These are phyloP conservation scores for Dalechampia spathulata DNA, from an alignment of 441 rosid species.

Conservation along the genomic window DNA sequence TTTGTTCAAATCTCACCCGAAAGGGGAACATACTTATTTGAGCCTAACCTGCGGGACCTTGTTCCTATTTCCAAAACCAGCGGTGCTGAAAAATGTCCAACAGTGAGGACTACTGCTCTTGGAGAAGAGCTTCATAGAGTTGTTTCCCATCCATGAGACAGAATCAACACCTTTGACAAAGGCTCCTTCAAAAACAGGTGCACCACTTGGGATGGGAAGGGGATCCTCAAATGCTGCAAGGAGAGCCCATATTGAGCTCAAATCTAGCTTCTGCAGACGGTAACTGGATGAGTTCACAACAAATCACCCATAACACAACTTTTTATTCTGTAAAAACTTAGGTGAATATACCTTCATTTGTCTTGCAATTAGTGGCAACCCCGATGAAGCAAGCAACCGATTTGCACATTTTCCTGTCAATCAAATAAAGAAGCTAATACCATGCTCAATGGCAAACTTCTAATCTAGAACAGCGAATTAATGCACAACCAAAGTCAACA, in stretches of 20 bases:
- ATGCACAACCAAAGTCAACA: background rate
- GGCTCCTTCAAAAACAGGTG: conserved; percentile 65
- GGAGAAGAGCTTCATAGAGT: conserved; percentile 58
- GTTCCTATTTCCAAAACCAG: conserved; percentile 69
- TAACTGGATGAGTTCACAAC: conserved; percentile 1
- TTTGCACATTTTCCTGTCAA: conserved; percentile 90
- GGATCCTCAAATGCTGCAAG: conserved; percentile 90
- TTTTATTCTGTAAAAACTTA: too few relatives aligned
- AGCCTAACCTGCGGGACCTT: conserved; percentile 83
- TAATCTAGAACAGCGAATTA: background rate
- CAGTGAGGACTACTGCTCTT: conserved; percentile 42
- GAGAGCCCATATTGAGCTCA: conserved; percentile 94
- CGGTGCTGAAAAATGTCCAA: conserved; percentile 88
- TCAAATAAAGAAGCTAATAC: conserved; percentile 13
- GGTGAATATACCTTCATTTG: conserved; percentile 75
- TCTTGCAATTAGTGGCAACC: conserved; percentile 76
- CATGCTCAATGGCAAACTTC: background rate
- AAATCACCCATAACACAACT: background rate
- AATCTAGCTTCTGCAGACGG: conserved; percentile 52
- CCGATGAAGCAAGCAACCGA: conserved; percentile 82
- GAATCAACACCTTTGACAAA: conserved; percentile 81
- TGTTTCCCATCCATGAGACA: conserved; percentile 91
- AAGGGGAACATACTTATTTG: background rate
- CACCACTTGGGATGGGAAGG: conserved; percentile 39
- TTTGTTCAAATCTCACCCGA: background rate